Base-by-base conservation (phyloP, 1,284 basidiomycete species). In the Termitomyces sp. region DNA sequence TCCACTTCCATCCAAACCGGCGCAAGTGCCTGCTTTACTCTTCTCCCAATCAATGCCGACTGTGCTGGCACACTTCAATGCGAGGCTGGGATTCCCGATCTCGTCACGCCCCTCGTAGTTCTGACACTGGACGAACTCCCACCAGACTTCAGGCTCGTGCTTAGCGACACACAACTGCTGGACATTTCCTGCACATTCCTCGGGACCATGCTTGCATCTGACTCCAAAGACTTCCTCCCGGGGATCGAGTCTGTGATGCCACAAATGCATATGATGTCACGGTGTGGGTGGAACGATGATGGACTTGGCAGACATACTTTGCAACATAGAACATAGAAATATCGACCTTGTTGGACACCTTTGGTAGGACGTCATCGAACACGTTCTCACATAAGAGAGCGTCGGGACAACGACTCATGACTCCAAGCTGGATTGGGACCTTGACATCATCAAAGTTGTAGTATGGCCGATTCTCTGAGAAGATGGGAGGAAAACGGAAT, bases 111-210 rank as follows among this genome's bases (percentile, higher is more conserved):
- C 88, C 61, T 82, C 75, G 63, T 77, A 86, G 68, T 94, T 92
- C 68, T 88, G 82, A 70, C 91, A 94, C 58, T 81, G 81, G 57
- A 86, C 70, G 67, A 87, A 86, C 59, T 79, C 70, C 88, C 90
- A 90, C 87, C 90, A 87, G 28, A 72, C 70, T 30, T 69, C 68
- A 19, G 73, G 66, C 10, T 81, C 74, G 62, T 88, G 76, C 66
- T 82, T 82, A 56, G 75, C 73, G 12, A 84, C 83, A 66, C 92
- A 95, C 24, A 95, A 77, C 66, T 94, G 84, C 60, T 94, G 88
- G 15, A 92, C 81, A 71, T 94, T 92, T 50, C 90, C 92, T n/a
- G 83, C 84, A 63, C 91, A 94, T 71, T 95, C 92, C 45, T 79
- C 70, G 15, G 74, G 71, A 19, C 92, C 92, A 67, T 95, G 92